These are phyloP conservation scores for Aspergillus sp. DNA, from an alignment of 2,329 filamentous ascomycete species.

Conservation along the genomic window DNA sequence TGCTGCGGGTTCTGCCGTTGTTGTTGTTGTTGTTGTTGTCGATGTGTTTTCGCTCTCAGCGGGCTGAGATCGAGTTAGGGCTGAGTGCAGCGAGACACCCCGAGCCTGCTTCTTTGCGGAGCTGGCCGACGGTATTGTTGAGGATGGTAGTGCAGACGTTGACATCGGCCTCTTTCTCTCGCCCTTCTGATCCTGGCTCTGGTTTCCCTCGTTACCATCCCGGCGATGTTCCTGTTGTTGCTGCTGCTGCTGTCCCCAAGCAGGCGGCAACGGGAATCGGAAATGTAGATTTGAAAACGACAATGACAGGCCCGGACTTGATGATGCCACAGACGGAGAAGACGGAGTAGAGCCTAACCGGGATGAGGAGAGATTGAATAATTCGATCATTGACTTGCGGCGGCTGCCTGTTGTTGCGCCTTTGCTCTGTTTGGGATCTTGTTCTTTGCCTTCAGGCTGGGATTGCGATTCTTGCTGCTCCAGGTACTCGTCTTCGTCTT, in stretches of 20 bases:
- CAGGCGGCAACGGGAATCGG: constrained; percentile 5
- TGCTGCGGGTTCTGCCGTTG: not conserved
- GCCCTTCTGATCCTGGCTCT: not conserved
- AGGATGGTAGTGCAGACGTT: not conserved
- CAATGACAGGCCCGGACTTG: constrained; percentile 3
- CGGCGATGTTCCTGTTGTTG: not conserved
- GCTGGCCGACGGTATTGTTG: not conserved
- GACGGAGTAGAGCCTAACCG: not conserved
- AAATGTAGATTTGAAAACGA: constrained; percentile 11
- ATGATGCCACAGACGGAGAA: not conserved
- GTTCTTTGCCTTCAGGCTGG: not conserved
- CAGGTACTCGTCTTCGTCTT: constrained; percentile 11
- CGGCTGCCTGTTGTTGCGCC: constrained; percentile 10
- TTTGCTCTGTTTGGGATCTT: not conserved
- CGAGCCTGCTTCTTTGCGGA: too few species aligned
- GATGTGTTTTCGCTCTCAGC: not conserved
- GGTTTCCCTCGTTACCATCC: not conserved
- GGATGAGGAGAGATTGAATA: constrained; percentile 16
- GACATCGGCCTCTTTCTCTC: constrained; percentile 1
- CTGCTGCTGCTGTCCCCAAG: not conserved
- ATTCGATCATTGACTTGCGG: constrained; percentile 23
- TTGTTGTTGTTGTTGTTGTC: not conserved
- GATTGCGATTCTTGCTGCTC: not conserved
- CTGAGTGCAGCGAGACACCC: not conserved
- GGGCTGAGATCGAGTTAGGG: not conserved